Conservation (phyloP, 805 yeast genomes). For the Scheffersomyces stipitis region DNA sequence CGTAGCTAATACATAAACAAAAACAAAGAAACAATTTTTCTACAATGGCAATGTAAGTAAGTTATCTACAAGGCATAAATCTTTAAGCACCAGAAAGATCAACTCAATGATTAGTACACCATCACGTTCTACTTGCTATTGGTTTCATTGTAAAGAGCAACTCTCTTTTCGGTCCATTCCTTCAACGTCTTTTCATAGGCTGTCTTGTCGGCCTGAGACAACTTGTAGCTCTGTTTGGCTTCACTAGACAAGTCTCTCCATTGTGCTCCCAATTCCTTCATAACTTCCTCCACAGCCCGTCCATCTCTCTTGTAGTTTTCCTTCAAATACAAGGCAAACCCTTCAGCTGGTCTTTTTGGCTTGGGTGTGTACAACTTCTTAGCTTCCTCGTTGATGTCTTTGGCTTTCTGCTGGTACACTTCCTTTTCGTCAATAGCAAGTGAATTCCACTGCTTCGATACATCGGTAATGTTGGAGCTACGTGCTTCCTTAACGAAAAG, state of each 20-base stretch:
- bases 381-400: slow-evolving; percentile 25
- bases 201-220: slow-evolving; percentile 16
- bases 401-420: slow-evolving; percentile 22
- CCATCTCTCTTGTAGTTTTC: slow-evolving; percentile 24
- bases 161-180: slow-evolving; percentile 33
- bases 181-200: slow-evolving; percentile 20
- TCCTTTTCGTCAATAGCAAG: slow-evolving; percentile 31
- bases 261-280: slow-evolving; percentile 23
- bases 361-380: slow-evolving; percentile 25
- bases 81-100: no score
- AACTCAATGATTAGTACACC: neutral
- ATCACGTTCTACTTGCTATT: neutral
- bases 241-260: slow-evolving; percentile 30
- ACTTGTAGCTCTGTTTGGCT: slow-evolving; percentile 27
- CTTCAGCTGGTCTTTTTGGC: slow-evolving; percentile 32
- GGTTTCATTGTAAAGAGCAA: slow-evolving; percentile 14
- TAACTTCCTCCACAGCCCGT: slow-evolving; percentile 21
- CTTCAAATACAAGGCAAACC: slow-evolving; percentile 31
- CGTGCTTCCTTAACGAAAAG: slow-evolving; percentile 23
- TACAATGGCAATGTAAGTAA: no score
- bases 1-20: no score
- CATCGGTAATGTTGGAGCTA: slow-evolving; percentile 14
- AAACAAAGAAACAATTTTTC: no score
- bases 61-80: no score
- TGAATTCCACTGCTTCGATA: slow-evolving; percentile 22